These are phyloP conservation scores for Trichomonascus vanleenenianus DNA, from an alignment of 805 yeast genomes.

Conservation along the genomic window DNA sequence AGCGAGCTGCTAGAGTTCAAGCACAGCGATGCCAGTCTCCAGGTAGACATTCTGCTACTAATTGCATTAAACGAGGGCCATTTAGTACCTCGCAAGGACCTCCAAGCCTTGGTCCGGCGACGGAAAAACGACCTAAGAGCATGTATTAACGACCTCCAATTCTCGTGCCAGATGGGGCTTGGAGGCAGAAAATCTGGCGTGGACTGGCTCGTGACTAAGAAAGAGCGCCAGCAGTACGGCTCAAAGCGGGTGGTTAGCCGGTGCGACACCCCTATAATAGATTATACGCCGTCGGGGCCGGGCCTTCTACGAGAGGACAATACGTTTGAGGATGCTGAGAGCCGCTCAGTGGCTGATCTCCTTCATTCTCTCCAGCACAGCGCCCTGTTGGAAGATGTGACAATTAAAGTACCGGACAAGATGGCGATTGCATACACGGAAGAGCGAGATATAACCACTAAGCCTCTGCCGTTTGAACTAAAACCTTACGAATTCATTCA, in stretches of 20 bases:
- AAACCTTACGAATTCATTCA: no score
- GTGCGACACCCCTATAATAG: background rate
- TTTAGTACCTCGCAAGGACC: slow-evolving; percentile 14
- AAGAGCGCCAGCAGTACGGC: slow-evolving; percentile 12
- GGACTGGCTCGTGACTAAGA: slow-evolving; percentile 25
- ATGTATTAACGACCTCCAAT: slow-evolving; percentile 25
- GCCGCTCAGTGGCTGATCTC: slow-evolving; percentile 6
- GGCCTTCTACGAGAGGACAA: background rate
- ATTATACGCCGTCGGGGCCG: no score
- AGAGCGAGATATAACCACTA: slow-evolving; percentile 2
- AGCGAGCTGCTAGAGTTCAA: slow-evolving; percentile 32
- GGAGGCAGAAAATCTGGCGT: slow-evolving; percentile 26
- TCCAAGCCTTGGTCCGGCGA: slow-evolving; percentile 16
- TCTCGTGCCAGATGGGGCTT: slow-evolving; percentile 31
- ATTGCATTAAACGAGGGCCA: slow-evolving; percentile 33
- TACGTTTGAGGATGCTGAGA: slow-evolving; percentile 1
- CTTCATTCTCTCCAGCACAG: slow-evolving; percentile 2
- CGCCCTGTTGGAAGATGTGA: background rate
- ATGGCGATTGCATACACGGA: slow-evolving; percentile 5
- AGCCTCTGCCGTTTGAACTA: slow-evolving; percentile 6
- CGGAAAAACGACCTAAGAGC: slow-evolving; percentile 24
- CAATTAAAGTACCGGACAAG: background rate
- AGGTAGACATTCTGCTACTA: slow-evolving; percentile 23
- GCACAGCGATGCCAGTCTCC: slow-evolving; percentile 11
- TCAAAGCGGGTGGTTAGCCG: slow-evolving; percentile 17